Percentiles rank a stretch among this genome's conserved stretches.
Evolutionary conservation across 2,329 filamentous ascomycete species (phyloP).

Genomic region (Coleophoma crateriformis): DNA sequence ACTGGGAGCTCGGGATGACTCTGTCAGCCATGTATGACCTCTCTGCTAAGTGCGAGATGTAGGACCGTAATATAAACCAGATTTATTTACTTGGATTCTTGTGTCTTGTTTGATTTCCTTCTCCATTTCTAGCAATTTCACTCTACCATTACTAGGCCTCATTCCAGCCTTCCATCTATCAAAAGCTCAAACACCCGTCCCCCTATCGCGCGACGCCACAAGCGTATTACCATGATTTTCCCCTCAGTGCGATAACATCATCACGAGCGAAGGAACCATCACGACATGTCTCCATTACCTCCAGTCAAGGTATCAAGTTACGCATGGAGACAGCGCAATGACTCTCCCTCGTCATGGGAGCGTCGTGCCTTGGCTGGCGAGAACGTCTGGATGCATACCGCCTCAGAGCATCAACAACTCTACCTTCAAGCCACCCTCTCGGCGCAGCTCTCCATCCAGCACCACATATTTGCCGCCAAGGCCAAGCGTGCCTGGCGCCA

Average conservation of each 20-base stretch:
- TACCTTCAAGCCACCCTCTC: conserved; percentile 7
- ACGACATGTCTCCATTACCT: neutral
- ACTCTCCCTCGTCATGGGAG: conserved; percentile 3
- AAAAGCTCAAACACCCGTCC: neutral
- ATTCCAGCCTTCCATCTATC: neutral
- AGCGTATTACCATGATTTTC: neutral
- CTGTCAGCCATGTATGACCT: too few species aligned
- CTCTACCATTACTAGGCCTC: neutral
- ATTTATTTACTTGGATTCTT: too few species aligned
- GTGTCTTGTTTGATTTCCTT: too few species aligned
- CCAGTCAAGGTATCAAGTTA: conserved; percentile 3
- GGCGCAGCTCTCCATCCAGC: neutral
- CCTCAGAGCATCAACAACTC: conserved; percentile 10
- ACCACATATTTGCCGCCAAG: neutral
- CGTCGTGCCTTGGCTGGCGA: conserved; percentile 12
- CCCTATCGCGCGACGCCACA: neutral
- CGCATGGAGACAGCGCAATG: conserved; percentile 4
- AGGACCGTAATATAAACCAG: too few species aligned
- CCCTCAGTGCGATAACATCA: too few species aligned
- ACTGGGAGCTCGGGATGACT: too few species aligned
- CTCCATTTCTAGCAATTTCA: too few species aligned
- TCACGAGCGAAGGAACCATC: too few species aligned
- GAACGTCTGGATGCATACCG: conserved; percentile 9
- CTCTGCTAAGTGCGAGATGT: too few species aligned
- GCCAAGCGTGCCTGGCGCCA: conserved; percentile 6